Evolutionary conservation across 2,329 filamentous ascomycete species (phyloP).

Genomic region (Xylariales sp.): DNA sequence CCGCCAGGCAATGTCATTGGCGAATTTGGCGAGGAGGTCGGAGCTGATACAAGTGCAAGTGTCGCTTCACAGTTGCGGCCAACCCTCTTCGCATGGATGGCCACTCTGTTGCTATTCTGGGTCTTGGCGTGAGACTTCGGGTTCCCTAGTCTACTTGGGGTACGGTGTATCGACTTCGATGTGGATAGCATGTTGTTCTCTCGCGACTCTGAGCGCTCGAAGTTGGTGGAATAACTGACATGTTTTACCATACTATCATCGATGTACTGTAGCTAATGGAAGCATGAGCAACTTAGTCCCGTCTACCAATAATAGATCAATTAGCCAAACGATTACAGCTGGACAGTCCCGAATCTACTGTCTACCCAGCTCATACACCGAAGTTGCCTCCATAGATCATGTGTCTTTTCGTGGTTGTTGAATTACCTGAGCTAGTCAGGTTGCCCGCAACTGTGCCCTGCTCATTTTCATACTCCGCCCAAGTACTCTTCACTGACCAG

Average conservation of each 20-base stretch:
- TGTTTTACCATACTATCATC: no score
- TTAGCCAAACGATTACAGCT: no score
- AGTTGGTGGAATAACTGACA: no score
- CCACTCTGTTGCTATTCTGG: background rate
- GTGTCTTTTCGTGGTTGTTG: slow-evolving; percentile 10
- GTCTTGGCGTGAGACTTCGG: background rate
- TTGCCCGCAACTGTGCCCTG: slow-evolving; percentile 22
- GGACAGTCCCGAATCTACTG: no score
- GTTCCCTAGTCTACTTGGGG: no score
- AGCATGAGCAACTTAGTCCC: no score
- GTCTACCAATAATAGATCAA: no score
- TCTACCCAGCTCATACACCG: slow-evolving; percentile 6
- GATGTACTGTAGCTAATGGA: no score
- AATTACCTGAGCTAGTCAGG: slow-evolving; percentile 11
- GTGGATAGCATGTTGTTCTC: no score
- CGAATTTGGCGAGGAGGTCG: slow-evolving; percentile 43
- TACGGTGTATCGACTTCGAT: no score
- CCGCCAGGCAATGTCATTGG: slow-evolving; percentile 60
- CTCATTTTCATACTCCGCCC: slow-evolving; percentile 24
- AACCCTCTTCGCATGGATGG: background rate
- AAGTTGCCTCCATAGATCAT: slow-evolving; percentile 16
- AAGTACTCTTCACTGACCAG: slow-evolving; percentile 33
- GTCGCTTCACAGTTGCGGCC: slow-evolving; percentile 11
- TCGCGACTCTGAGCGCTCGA: no score
- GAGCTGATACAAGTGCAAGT: slow-evolving; percentile 20